phyloP scores from a whole-genome alignment of 139 green algal species.

The Axilococcus clingmanii region DNA sequence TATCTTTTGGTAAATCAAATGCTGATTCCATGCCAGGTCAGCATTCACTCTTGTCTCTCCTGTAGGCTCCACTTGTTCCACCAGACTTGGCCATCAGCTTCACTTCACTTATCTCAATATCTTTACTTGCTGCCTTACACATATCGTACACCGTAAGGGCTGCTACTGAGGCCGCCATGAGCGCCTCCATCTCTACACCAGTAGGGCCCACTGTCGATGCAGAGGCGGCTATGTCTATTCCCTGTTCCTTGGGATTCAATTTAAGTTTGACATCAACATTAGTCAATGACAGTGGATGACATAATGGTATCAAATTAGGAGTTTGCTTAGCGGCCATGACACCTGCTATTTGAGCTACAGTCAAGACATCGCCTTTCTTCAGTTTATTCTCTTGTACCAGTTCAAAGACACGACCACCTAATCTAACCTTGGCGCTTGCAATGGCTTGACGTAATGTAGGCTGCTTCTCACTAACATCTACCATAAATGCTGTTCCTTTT shows the following conservation, averaged over 20 bases:
- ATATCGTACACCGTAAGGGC: conserved; percentile 96
- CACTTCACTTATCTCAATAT: conserved; percentile 64
- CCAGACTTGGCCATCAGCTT: conserved; percentile 69
- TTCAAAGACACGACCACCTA: conserved; percentile 51
- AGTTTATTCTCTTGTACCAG: conserved; percentile 58
- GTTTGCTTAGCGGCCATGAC: conserved; percentile 90
- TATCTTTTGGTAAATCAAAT: background rate
- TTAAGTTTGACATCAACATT: conserved; percentile 56
- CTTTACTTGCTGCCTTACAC: conserved; percentile 81
- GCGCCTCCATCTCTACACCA: conserved; percentile 97
- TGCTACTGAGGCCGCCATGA: conserved; percentile 74
- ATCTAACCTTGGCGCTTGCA: conserved; percentile 53
- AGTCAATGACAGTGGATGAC: conserved; percentile 66
- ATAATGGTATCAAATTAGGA: conserved; percentile 74
- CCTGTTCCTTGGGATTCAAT: conserved; percentile 28
- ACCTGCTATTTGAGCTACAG: conserved; percentile 71
- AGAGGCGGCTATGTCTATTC: conserved; percentile 45
- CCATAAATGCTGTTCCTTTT: conserved; percentile 61
- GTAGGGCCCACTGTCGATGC: conserved; percentile 51
- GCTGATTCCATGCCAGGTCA: no score
- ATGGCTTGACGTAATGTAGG: conserved; percentile 39
- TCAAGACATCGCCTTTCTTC: conserved; percentile 85
- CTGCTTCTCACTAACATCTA: conserved; percentile 67
- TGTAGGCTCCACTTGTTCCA: conserved; percentile 69
- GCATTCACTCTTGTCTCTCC: conserved; percentile 1